Evolutionary conservation across 495 filamentous ascomycete species (phyloP).

Genomic region (Trypethelium eluteriae): DNA sequence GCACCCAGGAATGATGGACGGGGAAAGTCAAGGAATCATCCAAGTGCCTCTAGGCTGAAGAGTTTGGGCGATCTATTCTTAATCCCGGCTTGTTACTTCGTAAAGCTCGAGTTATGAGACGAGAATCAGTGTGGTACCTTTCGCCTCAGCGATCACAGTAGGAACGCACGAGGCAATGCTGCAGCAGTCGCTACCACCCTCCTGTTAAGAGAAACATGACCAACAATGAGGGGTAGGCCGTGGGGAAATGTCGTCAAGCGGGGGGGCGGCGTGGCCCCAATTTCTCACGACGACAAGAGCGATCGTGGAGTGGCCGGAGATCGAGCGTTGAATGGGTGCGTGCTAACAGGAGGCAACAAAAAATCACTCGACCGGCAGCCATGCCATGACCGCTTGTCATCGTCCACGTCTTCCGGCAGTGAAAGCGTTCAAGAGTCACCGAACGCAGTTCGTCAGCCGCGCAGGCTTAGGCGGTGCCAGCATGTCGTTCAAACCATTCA

Average conservation of each 20-base stretch:
- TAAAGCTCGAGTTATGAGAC: too few relatives aligned
- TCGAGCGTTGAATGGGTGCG: background rate
- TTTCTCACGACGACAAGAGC: background rate
- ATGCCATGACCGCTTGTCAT: background rate
- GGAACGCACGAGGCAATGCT: background rate
- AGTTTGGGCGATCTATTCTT: too few relatives aligned
- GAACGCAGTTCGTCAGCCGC: background rate
- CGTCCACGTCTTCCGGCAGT: background rate
- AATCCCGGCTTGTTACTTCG: too few relatives aligned
- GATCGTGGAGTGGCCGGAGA: conserved; percentile 5
- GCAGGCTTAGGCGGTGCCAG: background rate
- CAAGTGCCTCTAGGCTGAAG: too few relatives aligned
- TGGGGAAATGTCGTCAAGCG: conserved; percentile 11
- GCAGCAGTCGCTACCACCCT: background rate
- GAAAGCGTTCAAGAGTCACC: background rate
- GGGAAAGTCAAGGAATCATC: too few relatives aligned
- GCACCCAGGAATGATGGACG: too few relatives aligned
- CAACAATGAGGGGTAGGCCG: background rate
- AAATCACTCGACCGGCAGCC: background rate
- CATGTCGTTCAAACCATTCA: background rate
- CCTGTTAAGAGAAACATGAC: background rate
- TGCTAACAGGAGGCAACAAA: background rate
- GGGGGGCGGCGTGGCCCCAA: background rate
- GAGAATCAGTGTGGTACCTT: too few relatives aligned
- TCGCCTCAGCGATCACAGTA: background rate